Evolutionary conservation across 2,329 filamentous ascomycete genomes (phyloP).

Genomic region (Fusarium buxicola): DNA sequence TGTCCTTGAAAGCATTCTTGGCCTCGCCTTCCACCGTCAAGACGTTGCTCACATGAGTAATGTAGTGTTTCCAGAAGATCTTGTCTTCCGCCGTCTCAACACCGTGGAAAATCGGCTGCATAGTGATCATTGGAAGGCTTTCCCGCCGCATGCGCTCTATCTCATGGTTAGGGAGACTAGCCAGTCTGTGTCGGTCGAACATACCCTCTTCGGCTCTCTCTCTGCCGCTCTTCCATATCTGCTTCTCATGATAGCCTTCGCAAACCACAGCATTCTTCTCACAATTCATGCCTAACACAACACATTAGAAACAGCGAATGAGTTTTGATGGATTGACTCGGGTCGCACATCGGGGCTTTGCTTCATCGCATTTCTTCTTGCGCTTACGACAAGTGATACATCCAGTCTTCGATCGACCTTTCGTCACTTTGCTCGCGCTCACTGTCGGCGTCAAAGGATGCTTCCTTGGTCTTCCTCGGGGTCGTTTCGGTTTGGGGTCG

Average conservation of each 20-base stretch:
- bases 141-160: conserved; percentile 63
- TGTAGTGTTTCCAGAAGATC: conserved; percentile 86
- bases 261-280: conserved; percentile 94
- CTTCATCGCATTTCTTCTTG: conserved; percentile 80
- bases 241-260: conserved; percentile 88
- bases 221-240: conserved; percentile 87
- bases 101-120: conserved; percentile 79
- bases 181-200: conserved; percentile 21
- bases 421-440: conserved; percentile 76
- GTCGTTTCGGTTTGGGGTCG: conserved; percentile 67
- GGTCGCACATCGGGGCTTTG: conserved; percentile 62
- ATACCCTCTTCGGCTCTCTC: conserved; percentile 78
- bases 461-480: conserved; percentile 85
- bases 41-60: conserved; percentile 80
- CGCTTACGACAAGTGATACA: conserved; percentile 75
- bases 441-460: conserved; percentile 73
- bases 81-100: conserved; percentile 84
- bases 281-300: conserved; percentile 78
- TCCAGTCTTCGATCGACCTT: conserved; percentile 78
- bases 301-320: conserved; percentile 21
- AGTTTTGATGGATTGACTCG: background rate
- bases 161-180: conserved; percentile 24
- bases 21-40: conserved; percentile 85
- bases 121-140: conserved; percentile 64
- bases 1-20: conserved; percentile 86